Conservation (phyloP, 1,139 yeast genomes). For the Yamadazyma triangularis region DNA sequence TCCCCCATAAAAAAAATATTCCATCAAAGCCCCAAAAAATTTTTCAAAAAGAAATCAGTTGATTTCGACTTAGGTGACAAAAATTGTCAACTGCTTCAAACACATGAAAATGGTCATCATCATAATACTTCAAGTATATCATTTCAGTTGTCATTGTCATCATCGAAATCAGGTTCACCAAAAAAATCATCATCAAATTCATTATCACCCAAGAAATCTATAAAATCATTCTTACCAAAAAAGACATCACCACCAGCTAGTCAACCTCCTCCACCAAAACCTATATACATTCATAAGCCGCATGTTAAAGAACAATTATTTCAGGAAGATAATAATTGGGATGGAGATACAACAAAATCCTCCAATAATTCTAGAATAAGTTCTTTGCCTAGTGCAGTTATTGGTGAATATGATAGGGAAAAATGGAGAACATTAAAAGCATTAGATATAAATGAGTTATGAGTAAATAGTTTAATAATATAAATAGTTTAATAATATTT, state of each 20-base stretch:
- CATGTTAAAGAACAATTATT: conserved; percentile 8
- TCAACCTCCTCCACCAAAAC: conserved; percentile 1
- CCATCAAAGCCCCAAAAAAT: conserved; percentile 31
- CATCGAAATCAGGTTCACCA: conserved; percentile 8
- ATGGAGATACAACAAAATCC: conserved; percentile 30
- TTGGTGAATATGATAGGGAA: conserved; percentile 62
- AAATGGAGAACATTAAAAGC: conserved; percentile 55
- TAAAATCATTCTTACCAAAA: conserved; percentile 18
- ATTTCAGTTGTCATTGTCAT: conserved; percentile 21
- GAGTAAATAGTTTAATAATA: no score
- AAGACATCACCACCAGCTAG: not conserved
- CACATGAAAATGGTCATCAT: conserved; percentile 6
- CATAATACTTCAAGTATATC: conserved; percentile 24
- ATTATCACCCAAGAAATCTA: conserved; percentile 27
- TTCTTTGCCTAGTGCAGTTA: conserved; percentile 53
- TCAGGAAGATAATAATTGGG: conserved; percentile 28
- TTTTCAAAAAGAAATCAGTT: conserved; percentile 23
- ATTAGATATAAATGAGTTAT: conserved; percentile 9
- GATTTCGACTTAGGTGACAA: conserved; percentile 15
- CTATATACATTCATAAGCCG: conserved; percentile 10
- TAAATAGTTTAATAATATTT: no score
- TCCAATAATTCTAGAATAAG: conserved; percentile 40
- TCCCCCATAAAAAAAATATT: conserved; percentile 34
- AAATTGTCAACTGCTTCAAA: not conserved
- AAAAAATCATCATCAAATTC: conserved; percentile 15